These are phyloP conservation scores for Coelastrella sp. DNA, from an alignment of 139 green algal species.

Conservation along the genomic window DNA sequence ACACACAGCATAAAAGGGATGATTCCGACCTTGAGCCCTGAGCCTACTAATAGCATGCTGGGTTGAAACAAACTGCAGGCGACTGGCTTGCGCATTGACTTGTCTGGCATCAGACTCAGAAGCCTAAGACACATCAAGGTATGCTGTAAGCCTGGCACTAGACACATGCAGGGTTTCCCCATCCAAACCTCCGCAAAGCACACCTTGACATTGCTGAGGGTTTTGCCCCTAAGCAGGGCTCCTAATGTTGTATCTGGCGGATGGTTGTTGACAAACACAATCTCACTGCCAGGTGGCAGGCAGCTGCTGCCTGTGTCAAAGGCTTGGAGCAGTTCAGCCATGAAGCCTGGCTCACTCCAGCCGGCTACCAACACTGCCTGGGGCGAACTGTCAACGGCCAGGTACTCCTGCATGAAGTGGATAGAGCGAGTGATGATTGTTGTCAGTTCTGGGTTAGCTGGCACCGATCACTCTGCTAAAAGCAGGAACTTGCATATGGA, in stretches of 20 bases:
- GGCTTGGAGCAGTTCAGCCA: slow-evolving; percentile 28
- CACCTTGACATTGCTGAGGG: slow-evolving; percentile 13
- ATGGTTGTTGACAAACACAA: slow-evolving; percentile 38
- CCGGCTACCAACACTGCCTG: slow-evolving; percentile 18
- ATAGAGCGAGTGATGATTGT: background rate
- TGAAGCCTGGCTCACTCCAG: slow-evolving; percentile 30
- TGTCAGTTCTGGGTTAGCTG: too few relatives aligned
- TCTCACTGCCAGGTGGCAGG: slow-evolving; percentile 12
- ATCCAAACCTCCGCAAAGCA: background rate
- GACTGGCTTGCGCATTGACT: background rate
- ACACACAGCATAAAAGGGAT: background rate
- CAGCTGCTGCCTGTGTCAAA: background rate
- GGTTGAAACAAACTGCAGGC: background rate
- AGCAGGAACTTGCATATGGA: too few relatives aligned
- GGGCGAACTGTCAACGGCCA: background rate
- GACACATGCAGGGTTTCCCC: background rate
- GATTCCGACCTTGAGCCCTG: too few relatives aligned
- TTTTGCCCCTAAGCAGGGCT: background rate
- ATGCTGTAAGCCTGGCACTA: too few relatives aligned
- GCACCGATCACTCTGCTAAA: too few relatives aligned
- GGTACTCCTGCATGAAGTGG: slow-evolving; percentile 27
- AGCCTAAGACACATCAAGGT: too few relatives aligned
- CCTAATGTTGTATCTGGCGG: slow-evolving; percentile 15
- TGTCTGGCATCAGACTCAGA: too few relatives aligned
- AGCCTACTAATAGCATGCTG: too few relatives aligned